Evolutionary conservation across 805 yeast species (phyloP).

Genomic region (Starmera pachycereana): DNA sequence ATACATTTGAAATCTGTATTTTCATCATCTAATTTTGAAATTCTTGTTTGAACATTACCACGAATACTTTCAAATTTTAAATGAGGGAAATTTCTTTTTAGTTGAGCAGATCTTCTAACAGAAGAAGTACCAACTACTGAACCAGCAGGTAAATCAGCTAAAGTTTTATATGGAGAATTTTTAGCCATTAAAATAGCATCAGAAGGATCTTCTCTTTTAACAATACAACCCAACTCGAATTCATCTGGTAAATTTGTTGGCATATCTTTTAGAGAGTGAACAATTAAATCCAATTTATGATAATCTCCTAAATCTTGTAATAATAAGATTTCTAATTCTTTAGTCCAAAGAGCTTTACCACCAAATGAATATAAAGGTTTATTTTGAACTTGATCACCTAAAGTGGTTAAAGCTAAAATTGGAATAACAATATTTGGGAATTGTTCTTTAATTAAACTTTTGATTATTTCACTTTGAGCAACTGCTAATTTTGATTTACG

Average conservation of each 20-base stretch:
- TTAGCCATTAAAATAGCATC: constrained; percentile 78
- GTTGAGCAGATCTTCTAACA: constrained; percentile 86
- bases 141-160: constrained; percentile 74
- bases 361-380: constrained; percentile 91
- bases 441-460: constrained; percentile 40
- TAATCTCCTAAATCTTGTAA: constrained; percentile 50
- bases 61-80: constrained; percentile 75
- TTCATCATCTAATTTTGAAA: constrained; percentile 68
- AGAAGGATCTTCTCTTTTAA: constrained; percentile 83
- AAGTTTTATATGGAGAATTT: constrained; percentile 49
- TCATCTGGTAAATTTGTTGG: constrained; percentile 89
- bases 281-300: constrained; percentile 75
- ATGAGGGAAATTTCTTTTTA: constrained; percentile 67
- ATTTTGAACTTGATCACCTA: constrained; percentile 82
- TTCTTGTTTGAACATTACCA: constrained; percentile 76
- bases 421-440: constrained; percentile 66
- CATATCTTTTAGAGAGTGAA: constrained; percentile 87
- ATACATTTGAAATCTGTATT: constrained; percentile 59
- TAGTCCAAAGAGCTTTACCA: constrained; percentile 94
- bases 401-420: constrained; percentile 69
- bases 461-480: constrained; percentile 71
- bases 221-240: constrained; percentile 80
- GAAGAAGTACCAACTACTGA: constrained; percentile 92
- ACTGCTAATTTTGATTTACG: constrained; percentile 84
- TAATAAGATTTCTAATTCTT: constrained; percentile 77